Conservation (phyloP, 2,329 filamentous ascomycete species). For the Botryosphaeria dothidea region DNA sequence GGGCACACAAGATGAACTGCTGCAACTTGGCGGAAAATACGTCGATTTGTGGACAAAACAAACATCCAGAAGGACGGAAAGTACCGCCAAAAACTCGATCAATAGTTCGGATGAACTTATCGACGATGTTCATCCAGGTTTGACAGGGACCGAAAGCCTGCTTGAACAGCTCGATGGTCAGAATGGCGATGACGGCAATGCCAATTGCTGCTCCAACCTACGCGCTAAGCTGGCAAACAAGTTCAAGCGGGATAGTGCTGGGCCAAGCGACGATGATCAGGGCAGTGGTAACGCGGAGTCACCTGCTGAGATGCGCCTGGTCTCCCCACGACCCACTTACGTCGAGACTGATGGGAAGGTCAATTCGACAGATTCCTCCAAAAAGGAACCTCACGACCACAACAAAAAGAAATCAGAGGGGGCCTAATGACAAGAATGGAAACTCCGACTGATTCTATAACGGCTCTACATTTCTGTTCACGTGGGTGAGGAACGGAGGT, state of each 20-base stretch:
- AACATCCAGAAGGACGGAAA: constrained; percentile 38
- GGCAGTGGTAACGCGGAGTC: not conserved
- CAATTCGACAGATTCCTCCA: no score
- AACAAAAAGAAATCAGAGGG: no score
- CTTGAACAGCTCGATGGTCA: constrained; percentile 11
- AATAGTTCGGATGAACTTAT: not conserved
- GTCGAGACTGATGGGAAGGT: not conserved
- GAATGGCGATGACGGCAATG: not conserved
- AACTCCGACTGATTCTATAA: no score
- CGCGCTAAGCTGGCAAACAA: not conserved
- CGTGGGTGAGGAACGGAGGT: no score
- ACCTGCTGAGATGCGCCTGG: not conserved
- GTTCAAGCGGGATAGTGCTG: not conserved
- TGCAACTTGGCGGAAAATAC: constrained; percentile 71
- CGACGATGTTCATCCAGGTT: not conserved
- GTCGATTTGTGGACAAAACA: constrained; percentile 89
- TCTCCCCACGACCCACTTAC: constrained; percentile 5
- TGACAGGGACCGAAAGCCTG: not conserved
- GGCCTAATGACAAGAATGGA: no score
- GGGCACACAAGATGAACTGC: constrained; percentile 76
- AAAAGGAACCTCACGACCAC: not conserved
- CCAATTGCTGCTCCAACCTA: not conserved
- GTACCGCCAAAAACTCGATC: constrained; percentile 7
- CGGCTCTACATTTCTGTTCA: no score
- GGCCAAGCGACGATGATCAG: not conserved